Base-by-base conservation (phyloP, 2,329 filamentous ascomycete genomes). In the Alternaria sp. region DNA sequence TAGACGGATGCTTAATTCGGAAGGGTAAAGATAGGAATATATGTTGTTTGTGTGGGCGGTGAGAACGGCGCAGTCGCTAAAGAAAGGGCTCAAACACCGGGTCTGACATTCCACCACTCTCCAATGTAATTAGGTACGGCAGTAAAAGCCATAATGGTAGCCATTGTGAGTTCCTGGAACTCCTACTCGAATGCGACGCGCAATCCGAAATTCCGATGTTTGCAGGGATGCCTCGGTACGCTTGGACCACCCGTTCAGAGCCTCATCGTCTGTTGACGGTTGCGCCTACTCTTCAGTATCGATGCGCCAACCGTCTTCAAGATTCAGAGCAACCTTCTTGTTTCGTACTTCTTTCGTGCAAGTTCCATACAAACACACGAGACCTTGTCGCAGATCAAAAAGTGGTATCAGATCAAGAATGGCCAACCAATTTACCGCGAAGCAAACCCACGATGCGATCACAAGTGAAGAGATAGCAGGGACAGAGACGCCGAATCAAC, bases 381-480 rank as follows among this genome's bases (percentile, higher is more conserved):
- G 14, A 8, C 4, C 24, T 23, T 51, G 11, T 6, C 21, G n/a
- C 8, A 10, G 6, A 29, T 11, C 5, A 0, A 26, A 6, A 44
- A 33, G 33, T 29, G 23, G 51, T 29, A 13, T 24, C 21, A 1
- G 11, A 33, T 14, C 26, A 34, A 23, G 48, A 57, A 36, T 42
- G 36, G 14, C 40, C 8, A 50, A 37, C 5, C 44, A 24, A 17
- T 13, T 24, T 21, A n/a, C 13, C 21, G 21, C 40, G 37, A 44
- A 54, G 51, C 48, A 60, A 39, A 45, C 58, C n/a, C 46, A 62
- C 54, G 66, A 72, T 33, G 55, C 66, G 23, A 66, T 69, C 42
- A 69, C 68, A 3, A 59, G 56, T 10, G 63, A 68, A 17, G 69
- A 75, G 48, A 62, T 69, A 24, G 58, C 39, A n/a, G 61, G 60